A percentile compares a stretch with the other conserved stretches of the same genome.
phyloP scores from a whole-genome alignment of 257 asterid species.

The Jasminum sambac region DNA sequence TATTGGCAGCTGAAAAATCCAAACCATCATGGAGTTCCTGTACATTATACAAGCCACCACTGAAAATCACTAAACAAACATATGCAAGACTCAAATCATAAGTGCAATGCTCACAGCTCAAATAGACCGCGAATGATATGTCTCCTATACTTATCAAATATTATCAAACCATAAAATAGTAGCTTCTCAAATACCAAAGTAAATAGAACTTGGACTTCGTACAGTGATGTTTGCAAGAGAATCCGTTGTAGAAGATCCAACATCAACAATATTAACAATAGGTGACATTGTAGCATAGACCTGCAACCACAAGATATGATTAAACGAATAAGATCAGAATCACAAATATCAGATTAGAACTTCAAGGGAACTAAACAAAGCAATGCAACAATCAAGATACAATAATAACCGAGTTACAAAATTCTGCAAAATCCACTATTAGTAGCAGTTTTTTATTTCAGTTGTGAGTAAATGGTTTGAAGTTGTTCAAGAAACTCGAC shows the following conservation, averaged over 20 bases:
- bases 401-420: neutral
- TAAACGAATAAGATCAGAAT: constrained; percentile 6
- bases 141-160: constrained; percentile 1
- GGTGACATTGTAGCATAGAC: constrained; percentile 87
- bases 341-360: constrained; percentile 1
- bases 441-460: neutral
- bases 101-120: neutral
- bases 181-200: constrained; percentile 13
- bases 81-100: neutral
- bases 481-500: neutral
- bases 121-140: neutral
- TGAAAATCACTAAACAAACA: constrained; percentile 6
- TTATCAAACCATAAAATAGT: neutral
- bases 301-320: constrained; percentile 41
- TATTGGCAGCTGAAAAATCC: constrained; percentile 56
- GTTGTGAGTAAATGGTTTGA: constrained; percentile 12
- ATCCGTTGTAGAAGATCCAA: constrained; percentile 61
- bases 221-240: constrained; percentile 81
- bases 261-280: constrained; percentile 55
- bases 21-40: constrained; percentile 86
- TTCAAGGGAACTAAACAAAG: neutral
- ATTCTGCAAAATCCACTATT: neutral
- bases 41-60: constrained; percentile 16
- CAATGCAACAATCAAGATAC: neutral
- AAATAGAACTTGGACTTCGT: constrained; percentile 32